phyloP scores from a whole-genome alignment of 2,329 filamentous ascomycete species.

The Xylaria sp. region DNA sequence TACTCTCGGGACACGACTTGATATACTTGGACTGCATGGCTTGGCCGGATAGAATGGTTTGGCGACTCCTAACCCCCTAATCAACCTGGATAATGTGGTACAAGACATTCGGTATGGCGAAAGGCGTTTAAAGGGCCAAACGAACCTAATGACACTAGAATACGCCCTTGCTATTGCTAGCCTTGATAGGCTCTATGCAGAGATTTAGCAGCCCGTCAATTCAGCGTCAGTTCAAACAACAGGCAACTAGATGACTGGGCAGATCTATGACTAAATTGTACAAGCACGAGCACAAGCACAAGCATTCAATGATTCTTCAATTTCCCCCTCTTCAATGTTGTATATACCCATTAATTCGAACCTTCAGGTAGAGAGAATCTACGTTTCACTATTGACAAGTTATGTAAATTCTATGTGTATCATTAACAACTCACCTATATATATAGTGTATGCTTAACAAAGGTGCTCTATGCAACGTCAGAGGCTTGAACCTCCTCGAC shows the following conservation, averaged over 20 bases:
- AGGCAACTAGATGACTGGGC: slow-evolving; percentile 20
- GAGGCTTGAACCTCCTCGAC: not conserved
- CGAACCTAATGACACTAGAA: slow-evolving; percentile 30
- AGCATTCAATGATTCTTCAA: slow-evolving; percentile 25
- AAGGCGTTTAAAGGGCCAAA: slow-evolving; percentile 34
- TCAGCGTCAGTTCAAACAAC: too few species aligned
- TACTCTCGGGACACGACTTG: slow-evolving; percentile 24
- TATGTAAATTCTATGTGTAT: too few species aligned
- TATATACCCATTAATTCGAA: slow-evolving; percentile 36
- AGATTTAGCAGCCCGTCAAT: slow-evolving; percentile 3
- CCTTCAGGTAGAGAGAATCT: slow-evolving; percentile 28
- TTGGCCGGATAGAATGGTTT: slow-evolving; percentile 35
- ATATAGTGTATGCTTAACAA: not conserved
- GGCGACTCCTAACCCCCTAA: slow-evolving; percentile 23
- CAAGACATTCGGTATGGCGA: slow-evolving; percentile 29
- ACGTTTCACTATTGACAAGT: slow-evolving; percentile 21
- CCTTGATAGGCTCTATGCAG: slow-evolving; percentile 17
- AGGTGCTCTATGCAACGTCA: not conserved
- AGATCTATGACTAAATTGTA: slow-evolving; percentile 36
- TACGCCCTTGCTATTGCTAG: slow-evolving; percentile 6
- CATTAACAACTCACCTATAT: not conserved
- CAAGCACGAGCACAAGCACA: slow-evolving; percentile 22
- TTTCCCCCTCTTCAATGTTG: slow-evolving; percentile 24
- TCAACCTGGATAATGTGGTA: slow-evolving; percentile 34
- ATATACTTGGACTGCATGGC: slow-evolving; percentile 33